Evolutionary conservation across 1,139 yeast species (phyloP), one percentile per base, ranked within the genome.

Genomic region (Lizanozyma gosingica): DNA sequence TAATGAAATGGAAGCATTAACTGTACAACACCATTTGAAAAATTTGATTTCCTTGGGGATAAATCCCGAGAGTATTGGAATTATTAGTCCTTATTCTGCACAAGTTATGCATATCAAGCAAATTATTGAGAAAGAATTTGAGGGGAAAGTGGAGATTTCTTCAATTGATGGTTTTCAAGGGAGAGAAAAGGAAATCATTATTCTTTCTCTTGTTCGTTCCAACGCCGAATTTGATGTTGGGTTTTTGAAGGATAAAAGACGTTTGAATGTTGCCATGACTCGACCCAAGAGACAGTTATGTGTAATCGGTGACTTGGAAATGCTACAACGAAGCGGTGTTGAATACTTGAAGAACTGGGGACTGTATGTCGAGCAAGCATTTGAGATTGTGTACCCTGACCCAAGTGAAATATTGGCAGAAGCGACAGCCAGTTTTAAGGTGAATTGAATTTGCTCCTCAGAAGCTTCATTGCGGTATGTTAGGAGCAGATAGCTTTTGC

Each of bases 251-350:
- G 95, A 87, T 50, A 71, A 74, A 43, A 63, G 88, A 50, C 65
- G 92, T 52, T 64, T 87, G 41, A 88, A 88, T 54, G 97, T 90
- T 34, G 95, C 97, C 3, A 87, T 90, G 60, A 88, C 97, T 0
- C 70, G 98, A 47, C 87, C 97, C 2, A 82, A 83, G 53, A 67
- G 92, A 45, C 97, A 90, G 51, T 64, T 92, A 4, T 85, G 94
- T 53, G 75, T 92, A 0, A 65, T 92, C 39, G 97, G 97, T 2
- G 94, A 92, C 59, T 73, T 85, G 63, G 95, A 84, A 50, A 75
- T 67, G 54, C 44, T 67, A 63, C 50, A 63, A 62, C 45, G 61
- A 3, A 64, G 75, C 22, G 60, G 59, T 4, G 59, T 60, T 11
- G 57, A 59, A 32, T 85, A 78, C 52, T 64, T 90, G 43, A 64